Evolutionary conservation across 441 rosid species (phyloP).

Genomic region (Eruca vesicaria): DNA sequence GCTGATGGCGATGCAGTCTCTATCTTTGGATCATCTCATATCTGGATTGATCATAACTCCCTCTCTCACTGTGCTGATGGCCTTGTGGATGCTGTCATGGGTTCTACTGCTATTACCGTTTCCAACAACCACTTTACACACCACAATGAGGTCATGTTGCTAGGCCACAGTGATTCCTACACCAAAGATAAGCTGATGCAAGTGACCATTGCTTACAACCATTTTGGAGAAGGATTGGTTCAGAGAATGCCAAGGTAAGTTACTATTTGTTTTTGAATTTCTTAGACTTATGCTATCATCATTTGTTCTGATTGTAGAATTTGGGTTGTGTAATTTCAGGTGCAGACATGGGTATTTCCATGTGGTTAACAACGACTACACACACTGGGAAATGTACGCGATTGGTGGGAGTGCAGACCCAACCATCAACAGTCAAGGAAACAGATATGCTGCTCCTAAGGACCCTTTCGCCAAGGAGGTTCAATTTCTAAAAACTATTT

Average conservation of each 20-base stretch:
- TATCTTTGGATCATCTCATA: constrained; percentile 83
- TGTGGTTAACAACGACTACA: constrained; percentile 96
- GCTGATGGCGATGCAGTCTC: constrained; percentile 95
- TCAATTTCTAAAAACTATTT: constrained; percentile 3
- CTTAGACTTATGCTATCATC: not conserved
- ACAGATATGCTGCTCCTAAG: constrained; percentile 81
- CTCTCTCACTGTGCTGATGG: constrained; percentile 96
- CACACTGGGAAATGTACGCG: constrained; percentile 99
- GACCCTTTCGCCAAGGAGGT: constrained; percentile 90
- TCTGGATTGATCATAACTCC: constrained; percentile 95
- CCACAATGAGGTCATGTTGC: constrained; percentile 95
- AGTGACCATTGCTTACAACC: constrained; percentile 96
- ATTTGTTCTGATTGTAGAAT: not conserved
- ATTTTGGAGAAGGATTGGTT: constrained; percentile 88
- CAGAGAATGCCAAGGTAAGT: constrained; percentile 97
- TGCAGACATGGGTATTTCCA: constrained; percentile 98
- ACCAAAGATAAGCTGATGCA: constrained; percentile 88
- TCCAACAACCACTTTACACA: constrained; percentile 89
- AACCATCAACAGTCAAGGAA: constrained; percentile 97
- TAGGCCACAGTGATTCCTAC: constrained; percentile 93
- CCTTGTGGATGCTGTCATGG: constrained; percentile 95
- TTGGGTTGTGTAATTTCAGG: constrained; percentile 42
- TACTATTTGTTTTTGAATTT: too few relatives aligned
- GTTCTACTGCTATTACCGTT: constrained; percentile 89
- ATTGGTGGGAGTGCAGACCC: constrained; percentile 97